Evolutionary conservation across 2,329 filamentous ascomycete genomes (phyloP), one percentile per base, ranked within the genome.

Genomic region (Zopfia rhizophila): DNA sequence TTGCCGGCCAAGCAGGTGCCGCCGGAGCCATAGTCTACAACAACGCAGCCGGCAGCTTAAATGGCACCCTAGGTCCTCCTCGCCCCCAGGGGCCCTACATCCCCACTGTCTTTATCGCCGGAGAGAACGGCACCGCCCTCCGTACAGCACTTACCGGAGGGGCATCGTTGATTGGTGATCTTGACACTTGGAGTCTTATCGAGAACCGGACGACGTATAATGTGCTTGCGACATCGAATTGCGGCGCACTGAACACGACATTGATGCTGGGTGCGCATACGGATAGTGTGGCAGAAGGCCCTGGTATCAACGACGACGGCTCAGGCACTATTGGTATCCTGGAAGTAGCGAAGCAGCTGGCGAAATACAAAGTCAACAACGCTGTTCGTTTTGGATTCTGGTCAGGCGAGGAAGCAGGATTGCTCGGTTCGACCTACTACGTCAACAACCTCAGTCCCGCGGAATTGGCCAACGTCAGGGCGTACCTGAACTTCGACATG

Each of bases 21-120:
- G 69, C 83, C 3, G 89, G 85, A 2, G 87, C 86, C 1, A 73
- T 94, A 11, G 78, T 94, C 37, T 92, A 89, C 73, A 91, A 93
- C 75, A 87, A 86, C 56, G 83, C 84, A 2, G 72, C 79, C 1
- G 88, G 83, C 1, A 69, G 72, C 1, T 76, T 37, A 11, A 31
- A 80, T 38, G 90, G 89, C 28, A 92, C 89, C 1, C 77, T 94
- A 3, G 88, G 86, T 8, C 84, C 86, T 0, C 74, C 78, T 8
- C 60, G 84, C 38, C 82, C 74, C 1, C 66, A 74, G 19, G 75
- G 75, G 3, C 62, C 74, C 3, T 83, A 90, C 57, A 76, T 89
- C 4, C 83, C 89, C 1, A 89, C 85, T 1, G 85, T 91, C 47
- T 86, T 86, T 1, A 73, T 93, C 17, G 81, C 81, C 2, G 78